Percentiles rank a stretch among this genome's conserved stretches.
These are phyloP conservation scores for Oxyria digyna DNA, from an alignment of 148 eudicot genomes.

Conservation along the genomic window DNA sequence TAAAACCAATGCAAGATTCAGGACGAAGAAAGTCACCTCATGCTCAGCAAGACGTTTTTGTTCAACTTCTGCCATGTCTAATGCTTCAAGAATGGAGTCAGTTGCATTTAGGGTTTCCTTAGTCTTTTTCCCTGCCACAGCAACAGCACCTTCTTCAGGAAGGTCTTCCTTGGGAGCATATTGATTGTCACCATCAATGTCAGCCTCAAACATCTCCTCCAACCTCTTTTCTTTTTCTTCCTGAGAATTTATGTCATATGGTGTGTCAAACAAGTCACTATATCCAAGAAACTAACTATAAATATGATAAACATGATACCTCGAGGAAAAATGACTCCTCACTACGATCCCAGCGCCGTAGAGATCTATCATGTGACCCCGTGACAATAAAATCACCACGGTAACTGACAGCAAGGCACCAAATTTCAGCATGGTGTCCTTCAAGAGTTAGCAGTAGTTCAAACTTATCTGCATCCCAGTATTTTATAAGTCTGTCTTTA, in stretches of 20 bases:
- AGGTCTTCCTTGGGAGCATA: conserved; percentile 66
- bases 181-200: conserved; percentile 60
- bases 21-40: conserved; percentile 36
- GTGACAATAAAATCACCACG: conserved; percentile 97
- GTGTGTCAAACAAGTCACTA: conserved; percentile 6
- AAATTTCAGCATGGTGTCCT: conserved; percentile 92
- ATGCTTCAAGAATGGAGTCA: conserved; percentile 79
- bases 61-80: conserved; percentile 87
- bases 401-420: conserved; percentile 79
- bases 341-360: conserved; percentile 96
- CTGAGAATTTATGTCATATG: conserved; percentile 30
- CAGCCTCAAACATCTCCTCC: conserved; percentile 89
- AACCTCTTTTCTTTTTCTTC: conserved; percentile 94
- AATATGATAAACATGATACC: conserved; percentile 25
- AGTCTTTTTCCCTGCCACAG: conserved; percentile 83
- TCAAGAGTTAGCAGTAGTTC: conserved; percentile 89
- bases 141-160: conserved; percentile 95
- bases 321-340: conserved; percentile 94
- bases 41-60: conserved; percentile 63
- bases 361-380: conserved; percentile 92
- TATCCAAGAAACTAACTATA: not conserved
- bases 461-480: conserved; percentile 99
- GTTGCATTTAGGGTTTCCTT: conserved; percentile 74
- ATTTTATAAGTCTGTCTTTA: conserved; percentile 77
- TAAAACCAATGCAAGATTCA: not conserved